Base-by-base conservation (phyloP, 2,329 filamentous ascomycete genomes). In the Raffaelea albimanens region DNA sequence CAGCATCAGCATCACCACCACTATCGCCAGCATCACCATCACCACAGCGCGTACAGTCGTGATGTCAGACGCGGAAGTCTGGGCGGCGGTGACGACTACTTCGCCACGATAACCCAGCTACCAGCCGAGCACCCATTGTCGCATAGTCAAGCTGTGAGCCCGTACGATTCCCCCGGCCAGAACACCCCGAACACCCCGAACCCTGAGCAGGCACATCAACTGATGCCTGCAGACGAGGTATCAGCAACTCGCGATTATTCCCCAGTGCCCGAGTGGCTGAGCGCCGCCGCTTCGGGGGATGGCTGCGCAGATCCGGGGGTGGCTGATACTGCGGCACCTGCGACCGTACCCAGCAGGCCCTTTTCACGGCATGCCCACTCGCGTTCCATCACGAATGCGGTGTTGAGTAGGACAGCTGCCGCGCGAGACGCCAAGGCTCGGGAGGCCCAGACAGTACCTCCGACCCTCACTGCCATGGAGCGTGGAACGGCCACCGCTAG, bases 71-170 rank as follows among this genome's bases (percentile, higher is more conserved):
- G 82, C 65, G 61, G 70, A 66, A 70, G 74, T 61, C 54, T 81
- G 55, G 62, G 77, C 58, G 54, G 73, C 57, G n/a, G n/a, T n/a
- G 65, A 80, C 64, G 63, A 78, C 64, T 76, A 75, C 55, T 78
- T 80, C 51, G 60, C 68, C 21, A 67, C 63, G 43, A 56, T 67
- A 20, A 67, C 63, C 31, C 58, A 57, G 55, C 67, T 72, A 55
- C 71, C 75, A 45, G 65, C 67, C 43, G 83, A 87, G 46, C 86
- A 91, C 61, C 85, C 86, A 19, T 66, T 91, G 39, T 80, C 85
- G 18, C 83, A 87, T 55, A 90, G 85, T 59, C 75, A 86, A 43
- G 81, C 78, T 33, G 84, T 78, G 18, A 86, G 81, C 58, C 85
- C 85, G 1, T 78, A 82, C 43, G 63, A 68, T 14, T 65, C 65